Evolutionary conservation across 306 rosid genomes (phyloP), one percentile per base, ranked within the genome.

Genomic region (Sphenostylis stenocarpa): DNA sequence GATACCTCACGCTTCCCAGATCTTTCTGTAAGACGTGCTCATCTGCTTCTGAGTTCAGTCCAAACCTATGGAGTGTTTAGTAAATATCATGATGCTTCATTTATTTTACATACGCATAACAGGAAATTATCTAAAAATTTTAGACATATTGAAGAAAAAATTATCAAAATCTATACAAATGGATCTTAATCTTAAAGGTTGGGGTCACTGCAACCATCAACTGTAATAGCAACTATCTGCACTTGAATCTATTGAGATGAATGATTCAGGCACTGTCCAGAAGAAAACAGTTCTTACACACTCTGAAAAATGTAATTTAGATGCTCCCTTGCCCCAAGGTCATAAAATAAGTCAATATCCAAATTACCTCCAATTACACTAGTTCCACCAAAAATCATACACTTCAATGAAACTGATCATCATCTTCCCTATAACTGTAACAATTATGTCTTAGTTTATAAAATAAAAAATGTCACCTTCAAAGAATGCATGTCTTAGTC

Each of bases 21-120:
- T 78, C 84, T 75, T 80, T 88, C 77, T 83, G 85, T 39, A 89
- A 79, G 79, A 85, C 61, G 67, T 74, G 86, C 70, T 86, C 85
- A 13, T 81, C 91, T 63, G 84, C 82, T 77, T 86, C 90, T 14
- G 83, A 62, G 61, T 72, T 75, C 81, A 77, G 79, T 47, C 79
- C 85, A 83, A 76, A 86, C 86, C 89, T 86, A 67, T 21, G 51
- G 53, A 82, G 71, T 67, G 77, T 63, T 71, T 16, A 72, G 72
- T 62, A 44, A 77, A 79, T 19, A 52, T 71, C 63, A 67, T 41
- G 57, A 61, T 26, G 43, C 36, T 75, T 4, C 5, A 51, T 57
- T 70, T 19, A 21, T 60, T 67, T 67, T 61, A 73, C 38, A 38
- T 29, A 17, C 23, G 36, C 70, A 72, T 15, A 45, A 72, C 16